Evolutionary conservation across 208 protist species (phyloP).

Genomic region (Wallacemonas sp.): DNA sequence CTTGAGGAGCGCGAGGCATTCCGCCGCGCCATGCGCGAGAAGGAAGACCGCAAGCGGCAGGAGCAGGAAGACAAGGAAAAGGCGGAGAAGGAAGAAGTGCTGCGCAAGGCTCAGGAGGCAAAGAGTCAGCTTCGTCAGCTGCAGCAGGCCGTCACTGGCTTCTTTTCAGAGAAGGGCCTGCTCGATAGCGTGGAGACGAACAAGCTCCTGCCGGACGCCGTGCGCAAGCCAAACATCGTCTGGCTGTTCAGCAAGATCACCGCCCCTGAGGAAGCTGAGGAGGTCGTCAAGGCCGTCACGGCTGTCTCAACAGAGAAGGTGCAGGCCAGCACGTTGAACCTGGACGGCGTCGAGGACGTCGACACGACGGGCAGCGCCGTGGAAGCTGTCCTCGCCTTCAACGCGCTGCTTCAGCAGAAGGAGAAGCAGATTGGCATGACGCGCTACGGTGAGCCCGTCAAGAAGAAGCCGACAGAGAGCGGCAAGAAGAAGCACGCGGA

Average conservation of each 20-base stretch:
- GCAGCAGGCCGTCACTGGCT: conserved; percentile 39
- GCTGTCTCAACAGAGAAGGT: conserved; percentile 20
- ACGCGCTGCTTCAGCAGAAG: conserved; percentile 51
- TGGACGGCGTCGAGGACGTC: conserved; percentile 22
- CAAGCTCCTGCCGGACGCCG: conserved; percentile 64
- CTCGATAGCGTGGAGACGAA: conserved; percentile 71
- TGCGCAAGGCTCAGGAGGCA: conserved; percentile 24
- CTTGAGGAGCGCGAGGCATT: conserved; percentile 67
- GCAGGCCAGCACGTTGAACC: conserved; percentile 18
- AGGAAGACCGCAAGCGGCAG: conserved; percentile 56
- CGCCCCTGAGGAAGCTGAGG: conserved; percentile 33
- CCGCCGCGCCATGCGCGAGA: conserved; percentile 62
- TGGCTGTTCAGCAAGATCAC: conserved; percentile 79
- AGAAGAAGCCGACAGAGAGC: conserved; percentile 35
- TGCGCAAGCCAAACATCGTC: conserved; percentile 63
- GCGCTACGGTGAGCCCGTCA: conserved; percentile 86
- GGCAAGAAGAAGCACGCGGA: conserved; percentile 20
- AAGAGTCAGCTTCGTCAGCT: conserved; percentile 65
- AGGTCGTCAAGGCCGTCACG: conserved; percentile 35
- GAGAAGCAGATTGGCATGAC: conserved; percentile 69
- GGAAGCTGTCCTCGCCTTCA: conserved; percentile 74
- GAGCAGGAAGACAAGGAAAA: conserved; percentile 53
- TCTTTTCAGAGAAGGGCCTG: conserved; percentile 47
- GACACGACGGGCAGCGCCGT: conserved; percentile 26
- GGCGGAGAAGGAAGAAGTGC: conserved; percentile 34